Conservation (phyloP, 2,329 filamentous ascomycete genomes). For the Penicillium verrucosum region DNA sequence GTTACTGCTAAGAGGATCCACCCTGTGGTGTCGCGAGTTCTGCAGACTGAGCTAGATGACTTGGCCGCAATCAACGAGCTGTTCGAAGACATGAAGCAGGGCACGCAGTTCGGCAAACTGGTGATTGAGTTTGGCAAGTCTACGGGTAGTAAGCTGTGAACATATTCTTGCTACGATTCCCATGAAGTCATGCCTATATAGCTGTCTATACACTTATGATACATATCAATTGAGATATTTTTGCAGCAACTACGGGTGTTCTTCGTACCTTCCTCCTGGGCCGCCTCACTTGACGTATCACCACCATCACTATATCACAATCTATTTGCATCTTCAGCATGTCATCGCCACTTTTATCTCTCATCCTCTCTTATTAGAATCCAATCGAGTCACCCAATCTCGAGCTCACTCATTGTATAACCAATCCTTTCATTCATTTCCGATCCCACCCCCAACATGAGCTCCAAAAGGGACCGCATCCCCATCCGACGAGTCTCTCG, state of each 20-base stretch:
- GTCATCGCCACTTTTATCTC: not conserved
- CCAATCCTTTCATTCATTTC: not conserved
- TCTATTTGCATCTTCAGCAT: not conserved
- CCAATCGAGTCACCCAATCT: not conserved
- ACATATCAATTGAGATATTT: conserved; percentile 3
- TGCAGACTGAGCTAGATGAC: conserved; percentile 67
- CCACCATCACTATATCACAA: not conserved
- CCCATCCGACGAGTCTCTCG: not conserved
- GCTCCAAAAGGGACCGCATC: not conserved
- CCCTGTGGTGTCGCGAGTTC: conserved; percentile 72
- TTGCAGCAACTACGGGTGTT: not conserved
- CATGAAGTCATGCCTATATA: not conserved
- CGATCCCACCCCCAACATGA: not conserved
- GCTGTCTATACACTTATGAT: not conserved
- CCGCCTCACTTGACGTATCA: not conserved
- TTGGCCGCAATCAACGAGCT: conserved; percentile 74
- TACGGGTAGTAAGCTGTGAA: conserved; percentile 40
- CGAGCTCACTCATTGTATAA: conserved; percentile 4
- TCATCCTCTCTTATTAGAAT: not conserved
- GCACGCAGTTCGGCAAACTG: conserved; percentile 86
- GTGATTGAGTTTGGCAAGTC: conserved; percentile 65
- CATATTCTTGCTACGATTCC: not conserved
- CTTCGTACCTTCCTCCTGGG: conserved; percentile 1
- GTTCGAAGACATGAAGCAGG: conserved; percentile 84
- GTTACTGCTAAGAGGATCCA: conserved; percentile 68